A percentile compares a stretch with the other conserved stretches of the same genome.
phyloP scores from a whole-genome alignment of 768 basidiomycete species.

The Mycena alexandri region DNA sequence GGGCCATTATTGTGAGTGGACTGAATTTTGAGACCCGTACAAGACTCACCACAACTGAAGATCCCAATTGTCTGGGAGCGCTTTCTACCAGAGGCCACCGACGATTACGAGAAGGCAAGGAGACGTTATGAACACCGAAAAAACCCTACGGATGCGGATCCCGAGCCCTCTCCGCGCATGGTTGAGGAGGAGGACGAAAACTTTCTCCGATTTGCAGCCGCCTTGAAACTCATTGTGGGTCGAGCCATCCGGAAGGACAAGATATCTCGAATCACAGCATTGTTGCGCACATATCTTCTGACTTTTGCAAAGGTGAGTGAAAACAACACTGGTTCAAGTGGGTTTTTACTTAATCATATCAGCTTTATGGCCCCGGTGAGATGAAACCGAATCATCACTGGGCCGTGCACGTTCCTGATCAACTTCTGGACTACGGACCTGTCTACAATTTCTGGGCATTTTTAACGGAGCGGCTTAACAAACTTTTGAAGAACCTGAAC shows the following conservation, averaged over 20 bases:
- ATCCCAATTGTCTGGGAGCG: slow-evolving; percentile 41
- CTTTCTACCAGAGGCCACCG: neutral
- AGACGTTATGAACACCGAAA: no score
- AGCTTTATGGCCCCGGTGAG: slow-evolving; percentile 42
- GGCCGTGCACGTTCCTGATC: slow-evolving; percentile 39
- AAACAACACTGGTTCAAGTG: neutral
- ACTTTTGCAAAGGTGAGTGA: neutral
- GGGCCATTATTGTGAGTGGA: slow-evolving; percentile 42
- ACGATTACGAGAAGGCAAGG: no score
- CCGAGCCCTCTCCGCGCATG: slow-evolving; percentile 22
- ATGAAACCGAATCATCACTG: slow-evolving; percentile 49
- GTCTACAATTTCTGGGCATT: slow-evolving; percentile 49
- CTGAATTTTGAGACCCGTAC: neutral
- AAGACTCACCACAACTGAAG: slow-evolving; percentile 16
- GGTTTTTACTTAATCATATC: no score
- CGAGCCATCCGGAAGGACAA: neutral
- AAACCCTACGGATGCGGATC: no score
- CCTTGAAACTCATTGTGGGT: slow-evolving; percentile 34
- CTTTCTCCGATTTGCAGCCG: slow-evolving; percentile 35
- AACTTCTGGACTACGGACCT: slow-evolving; percentile 43
- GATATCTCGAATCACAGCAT: neutral
- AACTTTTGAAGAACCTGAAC: slow-evolving; percentile 43
- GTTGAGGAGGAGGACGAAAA: slow-evolving; percentile 21
- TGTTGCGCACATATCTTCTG: no score
- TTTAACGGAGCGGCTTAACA: slow-evolving; percentile 45